phyloP scores from a whole-genome alignment of 2,329 filamentous ascomycete genomes.

The Clarireedia sp. region DNA sequence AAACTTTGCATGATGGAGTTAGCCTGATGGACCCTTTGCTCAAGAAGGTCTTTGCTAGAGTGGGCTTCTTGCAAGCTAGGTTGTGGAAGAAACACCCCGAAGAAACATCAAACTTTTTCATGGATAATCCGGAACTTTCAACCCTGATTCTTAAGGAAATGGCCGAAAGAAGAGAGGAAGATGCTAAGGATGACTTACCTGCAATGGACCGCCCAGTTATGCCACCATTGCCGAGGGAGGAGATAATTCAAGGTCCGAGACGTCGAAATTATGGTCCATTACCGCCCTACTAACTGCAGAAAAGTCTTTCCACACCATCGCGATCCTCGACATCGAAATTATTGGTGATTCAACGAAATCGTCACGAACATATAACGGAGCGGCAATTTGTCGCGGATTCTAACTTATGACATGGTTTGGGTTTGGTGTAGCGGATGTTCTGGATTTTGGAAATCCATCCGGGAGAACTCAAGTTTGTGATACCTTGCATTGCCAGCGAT shows the following conservation, averaged over 20 bases:
- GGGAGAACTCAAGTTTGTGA: background rate
- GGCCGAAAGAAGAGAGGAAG: conserved; percentile 36
- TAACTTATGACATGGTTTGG: background rate
- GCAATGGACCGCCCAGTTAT: conserved; percentile 27
- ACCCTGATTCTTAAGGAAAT: conserved; percentile 42
- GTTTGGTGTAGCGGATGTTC: background rate
- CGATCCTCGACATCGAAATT: background rate
- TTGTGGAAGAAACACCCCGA: conserved; percentile 36
- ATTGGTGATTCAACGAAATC: background rate
- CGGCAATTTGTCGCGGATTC: background rate
- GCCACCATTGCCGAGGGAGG: conserved; percentile 5
- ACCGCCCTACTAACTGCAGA: conserved; percentile 5
- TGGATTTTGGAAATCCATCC: background rate
- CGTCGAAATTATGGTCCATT: conserved; percentile 10
- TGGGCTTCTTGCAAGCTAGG: conserved; percentile 40
- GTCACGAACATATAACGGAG: no score
- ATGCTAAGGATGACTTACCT: conserved; percentile 33
- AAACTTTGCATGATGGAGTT: conserved; percentile 37
- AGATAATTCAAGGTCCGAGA: conserved; percentile 14
- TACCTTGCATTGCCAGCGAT: conserved; percentile 3
- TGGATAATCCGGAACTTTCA: conserved; percentile 38
- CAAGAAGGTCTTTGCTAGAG: conserved; percentile 41
- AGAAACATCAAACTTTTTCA: conserved; percentile 36
- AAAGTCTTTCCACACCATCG: background rate
- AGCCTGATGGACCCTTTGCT: conserved; percentile 36